These are phyloP conservation scores for Metroxylon sagu DNA, from an alignment of 176 grass and related monocot species.

Conservation along the genomic window DNA sequence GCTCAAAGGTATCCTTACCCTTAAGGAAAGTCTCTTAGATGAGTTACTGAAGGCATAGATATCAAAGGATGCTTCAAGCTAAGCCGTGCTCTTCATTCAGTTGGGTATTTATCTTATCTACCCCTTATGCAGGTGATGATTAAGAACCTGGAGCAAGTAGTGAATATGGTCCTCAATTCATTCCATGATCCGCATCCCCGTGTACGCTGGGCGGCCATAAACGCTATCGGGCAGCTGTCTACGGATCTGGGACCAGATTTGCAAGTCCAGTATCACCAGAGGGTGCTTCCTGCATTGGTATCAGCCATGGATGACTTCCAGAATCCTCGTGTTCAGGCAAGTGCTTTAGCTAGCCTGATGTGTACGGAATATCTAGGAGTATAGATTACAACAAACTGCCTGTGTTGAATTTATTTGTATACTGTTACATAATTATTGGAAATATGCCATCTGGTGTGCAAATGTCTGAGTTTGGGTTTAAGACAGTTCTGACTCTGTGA, in stretches of 20 bases:
- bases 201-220: conserved; percentile 97
- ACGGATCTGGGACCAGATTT: conserved; percentile 93
- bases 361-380: too few species aligned
- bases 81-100: too few species aligned
- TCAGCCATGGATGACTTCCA: conserved; percentile 96
- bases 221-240: conserved; percentile 91
- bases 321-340: conserved; percentile 89
- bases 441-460: too few species aligned
- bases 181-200: conserved; percentile 80
- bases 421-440: too few species aligned
- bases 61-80: background rate
- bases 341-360: background rate
- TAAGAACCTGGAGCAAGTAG: conserved; percentile 91
- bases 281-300: conserved; percentile 80
- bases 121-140: conserved; percentile 69
- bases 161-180: conserved; percentile 74
- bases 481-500: too few species aligned
- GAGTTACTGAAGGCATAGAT: background rate
- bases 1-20: conserved; percentile 53
- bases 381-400: too few species aligned
- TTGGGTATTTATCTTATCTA: background rate
- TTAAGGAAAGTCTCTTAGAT: background rate
- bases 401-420: too few species aligned
- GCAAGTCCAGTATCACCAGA: conserved; percentile 86
- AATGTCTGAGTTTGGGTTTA: too few species aligned